phyloP scores from a whole-genome alignment of 371 early-diverging fungal genomes.

The Actinomucor elegans region DNA sequence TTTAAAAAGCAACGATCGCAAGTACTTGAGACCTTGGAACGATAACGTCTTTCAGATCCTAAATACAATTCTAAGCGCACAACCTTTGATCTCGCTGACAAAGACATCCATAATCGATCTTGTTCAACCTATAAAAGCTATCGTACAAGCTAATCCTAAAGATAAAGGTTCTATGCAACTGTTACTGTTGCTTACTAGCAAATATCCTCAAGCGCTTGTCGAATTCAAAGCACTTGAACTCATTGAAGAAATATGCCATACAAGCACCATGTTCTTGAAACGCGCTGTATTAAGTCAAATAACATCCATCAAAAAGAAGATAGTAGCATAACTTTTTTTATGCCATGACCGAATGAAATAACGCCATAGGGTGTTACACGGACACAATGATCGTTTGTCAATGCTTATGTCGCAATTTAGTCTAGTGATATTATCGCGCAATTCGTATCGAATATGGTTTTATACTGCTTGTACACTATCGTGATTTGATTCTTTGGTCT shows the following conservation, averaged over 20 bases:
- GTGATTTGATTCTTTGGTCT: too few species aligned
- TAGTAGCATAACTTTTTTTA: neutral
- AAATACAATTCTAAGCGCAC: conserved; percentile 1
- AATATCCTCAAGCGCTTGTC: conserved; percentile 13
- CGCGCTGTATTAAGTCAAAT: conserved; percentile 17
- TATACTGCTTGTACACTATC: too few species aligned
- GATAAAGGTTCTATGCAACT: conserved; percentile 25
- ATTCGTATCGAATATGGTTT: too few species aligned
- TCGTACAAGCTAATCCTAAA: conserved; percentile 13
- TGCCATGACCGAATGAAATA: too few species aligned
- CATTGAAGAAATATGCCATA: conserved; percentile 3
- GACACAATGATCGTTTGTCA: too few species aligned
- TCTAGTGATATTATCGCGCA: neutral
- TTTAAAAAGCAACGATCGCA: neutral
- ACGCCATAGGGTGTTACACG: too few species aligned
- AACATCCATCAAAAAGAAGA: conserved; percentile 5
- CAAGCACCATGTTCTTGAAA: conserved; percentile 23
- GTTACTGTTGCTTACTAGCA: conserved; percentile 12
- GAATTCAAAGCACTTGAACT: conserved; percentile 1
- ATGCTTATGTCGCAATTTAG: too few species aligned
- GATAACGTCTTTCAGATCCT: conserved; percentile 8
- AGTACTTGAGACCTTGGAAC: conserved; percentile 16
- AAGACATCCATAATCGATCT: neutral
- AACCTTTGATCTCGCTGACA: conserved; percentile 7
- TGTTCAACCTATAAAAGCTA: conserved; percentile 1